Percentiles rank a stretch among this genome's conserved stretches.
These are phyloP conservation scores for maize (Zea mays) DNA, from an alignment of 176 grass and related monocot species.

Conservation along the genomic window DNA sequence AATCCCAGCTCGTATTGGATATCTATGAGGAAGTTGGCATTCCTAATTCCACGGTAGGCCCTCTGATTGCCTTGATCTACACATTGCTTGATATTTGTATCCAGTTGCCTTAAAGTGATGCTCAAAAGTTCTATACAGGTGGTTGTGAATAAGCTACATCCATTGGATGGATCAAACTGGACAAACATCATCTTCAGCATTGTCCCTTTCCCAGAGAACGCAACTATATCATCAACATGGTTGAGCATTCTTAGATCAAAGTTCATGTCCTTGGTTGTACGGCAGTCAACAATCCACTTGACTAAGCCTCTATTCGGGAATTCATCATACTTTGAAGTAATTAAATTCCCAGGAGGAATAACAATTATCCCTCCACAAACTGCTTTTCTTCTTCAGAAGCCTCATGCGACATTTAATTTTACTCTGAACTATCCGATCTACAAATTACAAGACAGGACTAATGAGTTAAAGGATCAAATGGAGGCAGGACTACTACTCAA, in stretches of 20 bases:
- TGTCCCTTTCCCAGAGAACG: slow-evolving; percentile 69
- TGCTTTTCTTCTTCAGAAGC: slow-evolving; percentile 79
- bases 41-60: slow-evolving; percentile 67
- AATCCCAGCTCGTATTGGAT: slow-evolving; percentile 70
- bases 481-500: slow-evolving; percentile 72
- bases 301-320: slow-evolving; percentile 81
- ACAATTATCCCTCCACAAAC: slow-evolving; percentile 83
- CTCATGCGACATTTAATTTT: slow-evolving; percentile 85
- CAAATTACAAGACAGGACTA: slow-evolving; percentile 73
- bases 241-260: slow-evolving; percentile 80
- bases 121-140: slow-evolving; percentile 50
- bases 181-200: slow-evolving; percentile 87
- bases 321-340: slow-evolving; percentile 78
- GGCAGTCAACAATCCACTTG: slow-evolving; percentile 78
- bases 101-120: not conserved
- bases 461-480: slow-evolving; percentile 92
- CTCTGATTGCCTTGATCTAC: slow-evolving; percentile 8
- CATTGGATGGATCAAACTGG: slow-evolving; percentile 66
- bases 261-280: slow-evolving; percentile 76
- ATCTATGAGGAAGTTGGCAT: slow-evolving; percentile 93
- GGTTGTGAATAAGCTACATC: slow-evolving; percentile 64
- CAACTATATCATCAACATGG: slow-evolving; percentile 63
- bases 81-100: slow-evolving; percentile 12
- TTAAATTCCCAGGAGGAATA: slow-evolving; percentile 90
- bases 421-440: slow-evolving; percentile 92